Conservation (phyloP, 768 basidiomycete species). For the Melanogaster broomeanus region DNA sequence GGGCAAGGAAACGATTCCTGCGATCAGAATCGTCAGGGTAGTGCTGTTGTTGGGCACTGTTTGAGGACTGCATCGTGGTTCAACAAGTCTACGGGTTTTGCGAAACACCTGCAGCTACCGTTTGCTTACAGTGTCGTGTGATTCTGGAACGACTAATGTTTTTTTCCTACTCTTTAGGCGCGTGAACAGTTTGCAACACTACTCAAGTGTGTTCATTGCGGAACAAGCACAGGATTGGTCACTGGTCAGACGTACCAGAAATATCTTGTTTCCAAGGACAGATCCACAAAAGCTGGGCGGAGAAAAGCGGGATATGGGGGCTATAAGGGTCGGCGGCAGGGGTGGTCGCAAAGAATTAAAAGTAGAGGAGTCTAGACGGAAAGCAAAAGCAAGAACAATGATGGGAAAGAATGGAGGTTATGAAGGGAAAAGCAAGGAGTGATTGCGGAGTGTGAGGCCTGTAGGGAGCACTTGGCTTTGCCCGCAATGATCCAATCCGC, state of each 20-base stretch:
- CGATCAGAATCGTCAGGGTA: constrained; percentile 56
- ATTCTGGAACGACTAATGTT: constrained; percentile 12
- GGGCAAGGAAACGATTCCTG: constrained; percentile 56
- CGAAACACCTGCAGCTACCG: constrained; percentile 2
- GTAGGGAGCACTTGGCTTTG: neutral
- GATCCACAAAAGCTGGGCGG: neutral
- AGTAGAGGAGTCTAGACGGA: neutral
- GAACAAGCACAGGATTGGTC: neutral
- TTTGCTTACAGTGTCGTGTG: constrained; percentile 19
- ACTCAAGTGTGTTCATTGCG: neutral
- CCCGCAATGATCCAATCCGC: neutral
- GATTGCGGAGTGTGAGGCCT: neutral
- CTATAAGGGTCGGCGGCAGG: neutral
- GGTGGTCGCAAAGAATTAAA: neutral
- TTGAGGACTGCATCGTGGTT: constrained; percentile 35
- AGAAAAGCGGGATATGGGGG: neutral
- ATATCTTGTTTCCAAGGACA: neutral
- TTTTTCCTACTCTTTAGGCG: neutral
- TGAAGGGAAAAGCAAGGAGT: neutral
- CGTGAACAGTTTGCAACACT: neutral
- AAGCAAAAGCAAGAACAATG: neutral
- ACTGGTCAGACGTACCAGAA: constrained; percentile 1
- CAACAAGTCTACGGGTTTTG: constrained; percentile 4
- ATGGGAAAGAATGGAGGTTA: neutral
- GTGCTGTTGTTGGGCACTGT: constrained; percentile 30